These are phyloP conservation scores for Pisolithus albus DNA, from an alignment of 768 basidiomycete genomes.

Conservation along the genomic window DNA sequence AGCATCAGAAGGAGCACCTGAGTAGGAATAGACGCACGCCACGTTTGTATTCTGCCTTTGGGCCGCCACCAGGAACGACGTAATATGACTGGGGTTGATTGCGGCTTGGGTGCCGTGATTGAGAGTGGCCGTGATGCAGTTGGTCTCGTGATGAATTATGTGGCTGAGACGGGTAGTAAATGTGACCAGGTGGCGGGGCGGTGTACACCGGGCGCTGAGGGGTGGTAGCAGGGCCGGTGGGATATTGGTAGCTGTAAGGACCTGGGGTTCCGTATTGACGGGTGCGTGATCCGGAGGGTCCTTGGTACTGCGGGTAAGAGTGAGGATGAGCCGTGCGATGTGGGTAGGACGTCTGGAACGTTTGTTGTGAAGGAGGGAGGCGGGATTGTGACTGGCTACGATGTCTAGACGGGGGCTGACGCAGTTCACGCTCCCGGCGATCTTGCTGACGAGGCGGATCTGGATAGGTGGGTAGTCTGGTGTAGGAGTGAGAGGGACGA, in stretches of 20 bases:
- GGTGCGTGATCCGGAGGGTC: conserved; percentile 7
- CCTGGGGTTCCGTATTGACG: conserved; percentile 12
- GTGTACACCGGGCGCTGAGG: conserved; percentile 14
- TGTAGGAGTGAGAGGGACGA: conserved; percentile 18
- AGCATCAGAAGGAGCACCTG: conserved; percentile 11
- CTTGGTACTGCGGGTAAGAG: conserved; percentile 12
- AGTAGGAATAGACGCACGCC: conserved; percentile 20
- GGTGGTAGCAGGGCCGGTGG: conserved; percentile 7
- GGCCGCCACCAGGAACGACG: conserved; percentile 20
- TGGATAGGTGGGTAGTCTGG: conserved; percentile 13
- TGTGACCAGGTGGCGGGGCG: conserved; percentile 25
- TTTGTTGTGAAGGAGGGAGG: conserved; percentile 10
- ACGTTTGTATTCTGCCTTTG: conserved; percentile 26
- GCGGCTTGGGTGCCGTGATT: conserved; percentile 19
- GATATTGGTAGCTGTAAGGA: conserved; percentile 15
- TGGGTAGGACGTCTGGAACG: conserved; percentile 14
- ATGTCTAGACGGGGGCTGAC: conserved; percentile 8
- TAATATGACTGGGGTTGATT: conserved; percentile 21
- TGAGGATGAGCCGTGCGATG: conserved; percentile 6
- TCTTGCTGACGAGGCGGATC: conserved; percentile 11
- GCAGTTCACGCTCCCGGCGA: conserved; percentile 11
- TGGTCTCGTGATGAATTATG: conserved; percentile 13
- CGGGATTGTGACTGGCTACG: conserved; percentile 23
- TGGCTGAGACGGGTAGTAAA: conserved; percentile 15
- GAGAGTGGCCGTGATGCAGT: conserved; percentile 11